These are phyloP conservation scores for Paraconiothyrium brasiliense DNA, from an alignment of 2,329 filamentous ascomycete genomes.

Conservation along the genomic window DNA sequence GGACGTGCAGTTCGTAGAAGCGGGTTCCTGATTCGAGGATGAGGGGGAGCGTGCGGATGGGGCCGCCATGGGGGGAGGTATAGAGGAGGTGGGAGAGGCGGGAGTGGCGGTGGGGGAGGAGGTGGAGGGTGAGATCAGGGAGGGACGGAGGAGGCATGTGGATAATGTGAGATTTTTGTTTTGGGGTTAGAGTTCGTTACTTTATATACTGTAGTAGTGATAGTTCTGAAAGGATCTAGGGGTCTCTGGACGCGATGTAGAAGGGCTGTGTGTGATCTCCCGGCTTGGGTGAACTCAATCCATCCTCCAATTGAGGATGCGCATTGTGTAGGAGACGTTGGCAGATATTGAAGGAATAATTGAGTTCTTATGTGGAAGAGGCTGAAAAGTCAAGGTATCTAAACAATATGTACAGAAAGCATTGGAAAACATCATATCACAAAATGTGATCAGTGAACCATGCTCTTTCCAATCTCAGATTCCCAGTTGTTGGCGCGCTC, in stretches of 20 bases:
- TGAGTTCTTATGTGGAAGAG: background rate
- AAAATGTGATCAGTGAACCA: slow-evolving; percentile 35
- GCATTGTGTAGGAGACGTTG: background rate
- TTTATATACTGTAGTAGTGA: background rate
- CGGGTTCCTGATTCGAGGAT: background rate
- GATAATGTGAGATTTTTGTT: too few relatives aligned
- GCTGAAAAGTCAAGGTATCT: slow-evolving; percentile 12
- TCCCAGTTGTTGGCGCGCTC: slow-evolving; percentile 79
- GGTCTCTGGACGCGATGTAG: background rate
- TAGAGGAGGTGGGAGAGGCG: background rate
- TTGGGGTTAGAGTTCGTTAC: background rate
- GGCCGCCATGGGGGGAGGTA: slow-evolving; percentile 1
- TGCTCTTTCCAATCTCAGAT: slow-evolving; percentile 69
- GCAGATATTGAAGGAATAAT: background rate
- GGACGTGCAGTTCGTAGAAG: slow-evolving; percentile 7
- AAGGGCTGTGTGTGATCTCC: background rate
- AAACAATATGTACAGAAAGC: slow-evolving; percentile 6
- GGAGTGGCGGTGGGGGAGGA: slow-evolving; percentile 1
- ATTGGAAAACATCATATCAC: background rate
- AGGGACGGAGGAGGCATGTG: background rate
- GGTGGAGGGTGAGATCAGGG: slow-evolving; percentile 2
- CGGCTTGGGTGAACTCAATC: too few relatives aligned
- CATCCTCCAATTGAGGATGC: background rate
- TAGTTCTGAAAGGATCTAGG: background rate
- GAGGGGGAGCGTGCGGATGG: background rate